phyloP scores from a whole-genome alignment of 2,329 filamentous ascomycete genomes.

The Cordyceps sp. region DNA sequence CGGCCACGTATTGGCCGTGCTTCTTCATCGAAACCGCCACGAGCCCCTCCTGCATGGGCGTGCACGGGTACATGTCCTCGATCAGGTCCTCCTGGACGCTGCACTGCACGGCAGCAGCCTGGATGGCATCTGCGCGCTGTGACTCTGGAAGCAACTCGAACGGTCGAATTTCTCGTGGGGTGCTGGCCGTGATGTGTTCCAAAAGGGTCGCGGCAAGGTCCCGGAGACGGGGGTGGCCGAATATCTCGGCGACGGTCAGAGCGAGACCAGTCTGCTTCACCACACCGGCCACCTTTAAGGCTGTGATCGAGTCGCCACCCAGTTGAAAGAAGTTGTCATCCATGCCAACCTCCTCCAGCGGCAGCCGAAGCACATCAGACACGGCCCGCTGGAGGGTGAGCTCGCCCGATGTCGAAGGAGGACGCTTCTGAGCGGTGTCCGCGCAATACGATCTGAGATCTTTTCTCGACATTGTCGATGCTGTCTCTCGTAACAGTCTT shows the following conservation, averaged over 20 bases:
- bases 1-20: slow-evolving; percentile 17
- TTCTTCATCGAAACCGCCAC: slow-evolving; percentile 16
- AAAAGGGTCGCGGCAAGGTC: background rate
- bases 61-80: slow-evolving; percentile 18
- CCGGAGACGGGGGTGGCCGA: background rate
- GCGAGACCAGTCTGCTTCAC: background rate
- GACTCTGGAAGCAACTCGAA: background rate
- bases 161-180: background rate
- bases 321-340: slow-evolving; percentile 4
- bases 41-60: slow-evolving; percentile 17
- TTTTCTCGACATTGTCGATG: background rate
- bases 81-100: slow-evolving; percentile 4
- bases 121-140: background rate
- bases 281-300: slow-evolving; percentile 1
- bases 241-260: slow-evolving; percentile 1
- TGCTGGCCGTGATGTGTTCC: background rate
- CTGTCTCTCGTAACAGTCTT: background rate
- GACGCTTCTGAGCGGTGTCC: background rate
- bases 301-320: slow-evolving; percentile 11
- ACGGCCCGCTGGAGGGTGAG: background rate
- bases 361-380: background rate
- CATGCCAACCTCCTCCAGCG: slow-evolving; percentile 1
- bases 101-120: slow-evolving; percentile 1
- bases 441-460: slow-evolving; percentile 1
- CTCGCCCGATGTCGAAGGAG: background rate